phyloP scores from a whole-genome alignment of 1,284 basidiomycete genomes.

The Boletus sp. region DNA sequence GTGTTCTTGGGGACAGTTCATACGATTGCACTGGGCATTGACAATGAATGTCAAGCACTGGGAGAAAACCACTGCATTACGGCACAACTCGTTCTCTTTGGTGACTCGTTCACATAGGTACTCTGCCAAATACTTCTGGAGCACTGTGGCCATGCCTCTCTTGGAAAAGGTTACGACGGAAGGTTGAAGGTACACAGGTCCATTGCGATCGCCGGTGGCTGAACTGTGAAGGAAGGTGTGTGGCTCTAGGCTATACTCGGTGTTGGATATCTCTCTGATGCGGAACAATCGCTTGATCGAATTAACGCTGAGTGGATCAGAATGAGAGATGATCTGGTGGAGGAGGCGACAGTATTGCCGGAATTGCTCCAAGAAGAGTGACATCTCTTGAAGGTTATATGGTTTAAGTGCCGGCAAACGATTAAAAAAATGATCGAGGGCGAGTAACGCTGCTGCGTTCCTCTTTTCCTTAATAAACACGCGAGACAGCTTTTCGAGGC shows the following conservation, averaged over 20 bases:
- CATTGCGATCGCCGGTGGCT: constrained; percentile 5
- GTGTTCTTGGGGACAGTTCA: constrained; percentile 42
- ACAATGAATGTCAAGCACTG: constrained; percentile 42
- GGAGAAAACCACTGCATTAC: constrained; percentile 33
- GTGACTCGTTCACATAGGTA: constrained; percentile 34
- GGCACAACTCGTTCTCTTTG: constrained; percentile 38
- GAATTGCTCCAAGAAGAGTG: constrained; percentile 36
- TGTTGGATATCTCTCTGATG: constrained; percentile 31
- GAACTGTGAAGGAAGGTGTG: constrained; percentile 29
- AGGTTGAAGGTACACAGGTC: not conserved
- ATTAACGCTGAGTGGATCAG: constrained; percentile 26
- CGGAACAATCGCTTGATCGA: constrained; percentile 40
- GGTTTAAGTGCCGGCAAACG: constrained; percentile 15
- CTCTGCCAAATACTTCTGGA: constrained; percentile 26
- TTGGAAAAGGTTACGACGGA: constrained; percentile 4
- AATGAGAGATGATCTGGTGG: constrained; percentile 24
- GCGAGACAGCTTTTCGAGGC: constrained; percentile 12
- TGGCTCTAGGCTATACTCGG: constrained; percentile 27
- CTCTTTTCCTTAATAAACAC: constrained; percentile 10
- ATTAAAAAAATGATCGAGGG: constrained; percentile 27
- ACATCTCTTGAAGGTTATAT: constrained; percentile 27
- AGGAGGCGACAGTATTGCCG: constrained; percentile 38
- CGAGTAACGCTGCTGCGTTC: constrained; percentile 20
- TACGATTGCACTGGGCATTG: constrained; percentile 35
- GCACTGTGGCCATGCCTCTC: not conserved